Base-by-base conservation (phyloP, 495 filamentous ascomycete genomes). In the Jackrogersella minutella region DNA sequence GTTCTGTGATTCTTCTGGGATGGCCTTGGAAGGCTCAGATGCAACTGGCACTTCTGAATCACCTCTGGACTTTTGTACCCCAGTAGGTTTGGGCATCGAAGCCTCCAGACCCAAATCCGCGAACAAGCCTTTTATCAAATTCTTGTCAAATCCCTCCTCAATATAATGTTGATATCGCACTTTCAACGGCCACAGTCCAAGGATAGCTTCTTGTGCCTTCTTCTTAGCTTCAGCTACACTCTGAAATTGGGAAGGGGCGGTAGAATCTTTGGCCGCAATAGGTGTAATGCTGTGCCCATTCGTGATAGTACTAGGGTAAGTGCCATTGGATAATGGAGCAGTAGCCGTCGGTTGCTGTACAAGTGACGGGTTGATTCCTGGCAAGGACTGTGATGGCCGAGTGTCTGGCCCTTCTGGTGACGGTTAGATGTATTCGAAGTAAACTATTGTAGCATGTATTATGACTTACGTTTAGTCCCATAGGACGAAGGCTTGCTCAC, bases 81-180 rank as follows among this genome's bases (percentile, higher is more conserved):
- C 33, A 10, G 30, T n/a, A 1, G 58, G 33, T 51, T 79, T 79
- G 5, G 76, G 70, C 11, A 67, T 43, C 4, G 72, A 83, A 56
- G 70, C 41, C 60, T 84, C 78, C 1, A 91, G 81, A 11, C 86
- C 86, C 10, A 91, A 78, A 17, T 89, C 87, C 52, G 81, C 78
- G 72, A 91, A 95, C 9, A 96, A 78, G 36, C 78, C 75, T 54
- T 79, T 81, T 31, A 96, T 77, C 34, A 91, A 62, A 14, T 75
- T 73, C 39, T 87, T 80, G 64, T 92, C 81, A 46, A 93, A 81
- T 3, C 91, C 91, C 73, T 93, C 90, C 10, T 87, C 82, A 13
- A 94, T 78, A 65, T 93, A 86, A 58, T 88, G 81, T 46, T 86
- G 77, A 66, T 85, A 93, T 11, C 85, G 83, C 44, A 93, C 86